phyloP scores from a whole-genome alignment of 495 filamentous ascomycete genomes.

The Glutinoglossum americanum region DNA sequence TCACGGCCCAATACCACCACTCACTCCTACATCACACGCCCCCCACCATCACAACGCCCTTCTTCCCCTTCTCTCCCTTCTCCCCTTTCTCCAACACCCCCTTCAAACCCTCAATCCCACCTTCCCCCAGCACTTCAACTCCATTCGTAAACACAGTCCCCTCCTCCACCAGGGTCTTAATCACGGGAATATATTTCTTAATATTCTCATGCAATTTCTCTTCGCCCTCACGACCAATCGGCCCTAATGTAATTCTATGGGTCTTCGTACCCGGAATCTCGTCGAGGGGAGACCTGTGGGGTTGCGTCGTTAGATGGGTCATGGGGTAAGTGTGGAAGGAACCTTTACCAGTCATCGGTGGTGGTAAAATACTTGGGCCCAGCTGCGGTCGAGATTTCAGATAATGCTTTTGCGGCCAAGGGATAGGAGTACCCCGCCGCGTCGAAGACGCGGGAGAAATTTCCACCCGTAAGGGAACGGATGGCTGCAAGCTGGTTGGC shows the following conservation, averaged over 20 bases:
- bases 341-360: slow-evolving; percentile 24
- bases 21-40: too few relatives aligned
- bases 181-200: background rate
- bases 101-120: background rate
- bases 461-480: slow-evolving; percentile 17
- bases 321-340: background rate
- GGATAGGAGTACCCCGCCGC: slow-evolving; percentile 16
- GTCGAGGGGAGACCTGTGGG: background rate
- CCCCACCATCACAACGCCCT: background rate
- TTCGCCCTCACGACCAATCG: background rate
- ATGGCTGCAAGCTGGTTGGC: slow-evolving; percentile 19
- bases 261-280: background rate
- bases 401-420: slow-evolving; percentile 15
- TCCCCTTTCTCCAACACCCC: background rate
- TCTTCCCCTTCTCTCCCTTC: background rate
- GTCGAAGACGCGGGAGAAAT: slow-evolving; percentile 21
- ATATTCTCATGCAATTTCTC: background rate
- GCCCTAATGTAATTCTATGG: background rate
- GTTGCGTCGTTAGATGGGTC: background rate
- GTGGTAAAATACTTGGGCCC: slow-evolving; percentile 19
- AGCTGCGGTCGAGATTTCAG: slow-evolving; percentile 7
- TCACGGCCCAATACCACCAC: too few relatives aligned
- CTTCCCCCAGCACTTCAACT: background rate
- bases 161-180: background rate
- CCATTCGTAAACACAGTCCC: background rate